Evolutionary conservation across 75 land plant species (phyloP).

Genomic region (Picea glauca): DNA sequence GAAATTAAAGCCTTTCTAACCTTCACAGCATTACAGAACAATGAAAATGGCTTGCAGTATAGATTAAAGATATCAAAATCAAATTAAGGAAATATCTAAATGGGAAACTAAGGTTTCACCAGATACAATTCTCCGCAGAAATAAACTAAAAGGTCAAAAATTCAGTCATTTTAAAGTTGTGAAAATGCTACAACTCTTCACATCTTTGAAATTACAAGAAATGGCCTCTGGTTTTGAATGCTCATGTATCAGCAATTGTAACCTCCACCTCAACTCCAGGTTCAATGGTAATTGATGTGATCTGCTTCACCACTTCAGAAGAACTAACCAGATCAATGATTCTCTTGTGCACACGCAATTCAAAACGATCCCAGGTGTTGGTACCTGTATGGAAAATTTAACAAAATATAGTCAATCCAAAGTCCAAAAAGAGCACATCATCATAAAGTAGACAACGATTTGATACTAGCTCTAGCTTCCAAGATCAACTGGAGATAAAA

Average conservation of each 20-base stretch:
- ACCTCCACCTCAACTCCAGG: slow-evolving; percentile 94
- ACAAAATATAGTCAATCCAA: background rate
- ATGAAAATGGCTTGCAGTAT: background rate
- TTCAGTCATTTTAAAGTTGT: background rate
- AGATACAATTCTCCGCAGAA: background rate
- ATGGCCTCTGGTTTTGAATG: background rate
- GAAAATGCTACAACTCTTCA: background rate
- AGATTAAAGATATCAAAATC: background rate
- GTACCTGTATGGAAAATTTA: slow-evolving; percentile 46
- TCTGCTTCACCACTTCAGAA: slow-evolving; percentile 85
- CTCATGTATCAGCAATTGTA: slow-evolving; percentile 66
- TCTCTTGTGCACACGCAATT: slow-evolving; percentile 85
- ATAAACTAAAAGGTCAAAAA: background rate
- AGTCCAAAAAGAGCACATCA: background rate
- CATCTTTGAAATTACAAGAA: background rate
- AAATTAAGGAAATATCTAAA: background rate
- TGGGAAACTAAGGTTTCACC: background rate
- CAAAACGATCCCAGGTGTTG: slow-evolving; percentile 90
- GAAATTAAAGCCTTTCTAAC: background rate
- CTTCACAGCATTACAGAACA: background rate
- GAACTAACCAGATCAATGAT: slow-evolving; percentile 86
- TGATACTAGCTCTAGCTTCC: background rate
- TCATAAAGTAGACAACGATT: background rate
- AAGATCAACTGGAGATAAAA: background rate
- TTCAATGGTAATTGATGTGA: slow-evolving; percentile 84